phyloP scores from a whole-genome alignment of 208 protist genomes.

The Naegleria lovaniensis region DNA sequence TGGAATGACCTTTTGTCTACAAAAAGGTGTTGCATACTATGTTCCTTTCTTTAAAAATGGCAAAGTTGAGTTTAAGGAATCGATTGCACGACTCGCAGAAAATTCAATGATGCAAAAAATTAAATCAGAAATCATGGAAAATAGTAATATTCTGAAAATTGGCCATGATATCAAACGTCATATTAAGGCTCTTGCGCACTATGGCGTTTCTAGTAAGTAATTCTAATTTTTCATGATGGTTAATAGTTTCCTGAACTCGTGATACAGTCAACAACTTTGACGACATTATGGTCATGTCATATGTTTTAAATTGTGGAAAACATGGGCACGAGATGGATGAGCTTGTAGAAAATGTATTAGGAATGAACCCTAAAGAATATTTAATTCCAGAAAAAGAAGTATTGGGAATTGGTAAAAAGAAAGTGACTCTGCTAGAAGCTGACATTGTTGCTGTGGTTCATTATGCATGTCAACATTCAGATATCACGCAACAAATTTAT shows the following conservation, averaged over 20 bases:
- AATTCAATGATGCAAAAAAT: background rate
- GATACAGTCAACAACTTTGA: slow-evolving; percentile 16
- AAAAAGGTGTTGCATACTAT: background rate
- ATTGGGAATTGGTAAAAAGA: slow-evolving; percentile 28
- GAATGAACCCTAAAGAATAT: background rate
- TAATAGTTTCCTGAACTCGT: too few relatives aligned
- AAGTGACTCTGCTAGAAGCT: background rate
- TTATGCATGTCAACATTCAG: background rate
- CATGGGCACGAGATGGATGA: background rate
- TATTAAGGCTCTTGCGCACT: background rate
- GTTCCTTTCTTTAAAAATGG: background rate
- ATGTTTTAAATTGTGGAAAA: slow-evolving; percentile 25
- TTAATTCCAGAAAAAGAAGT: slow-evolving; percentile 30
- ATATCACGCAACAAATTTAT: background rate
- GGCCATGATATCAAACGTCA: background rate
- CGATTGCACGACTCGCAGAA: background rate
- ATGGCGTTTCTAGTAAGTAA: background rate
- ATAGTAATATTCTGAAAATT: slow-evolving; percentile 1
- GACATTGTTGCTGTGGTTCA: background rate
- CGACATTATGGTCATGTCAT: slow-evolving; percentile 30
- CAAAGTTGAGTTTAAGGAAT: background rate
- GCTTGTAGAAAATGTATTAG: background rate
- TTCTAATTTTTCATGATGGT: background rate
- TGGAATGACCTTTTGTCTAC: background rate
- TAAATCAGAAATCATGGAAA: background rate